Percentiles rank a stretch among this genome's conserved stretches.
These are phyloP conservation scores for Candida sp. DNA, from an alignment of 1,139 yeast species.

Conservation along the genomic window DNA sequence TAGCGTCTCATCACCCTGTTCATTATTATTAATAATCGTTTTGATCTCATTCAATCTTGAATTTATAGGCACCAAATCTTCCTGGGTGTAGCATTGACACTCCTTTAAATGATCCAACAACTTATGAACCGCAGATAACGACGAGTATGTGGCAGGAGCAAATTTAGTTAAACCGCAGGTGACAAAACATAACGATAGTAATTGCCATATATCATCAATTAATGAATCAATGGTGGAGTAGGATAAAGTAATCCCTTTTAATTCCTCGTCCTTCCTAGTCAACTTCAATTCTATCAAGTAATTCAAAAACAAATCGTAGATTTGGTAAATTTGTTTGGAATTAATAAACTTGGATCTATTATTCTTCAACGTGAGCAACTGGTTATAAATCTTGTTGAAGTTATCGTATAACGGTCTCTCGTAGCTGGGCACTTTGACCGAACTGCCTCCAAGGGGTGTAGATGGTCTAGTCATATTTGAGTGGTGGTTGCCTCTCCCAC, in stretches of 20 bases:
- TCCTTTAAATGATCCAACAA: constrained; percentile 79
- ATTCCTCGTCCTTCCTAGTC: constrained; percentile 47
- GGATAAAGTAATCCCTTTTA: constrained; percentile 37
- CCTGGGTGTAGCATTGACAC: constrained; percentile 76
- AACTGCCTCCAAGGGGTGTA: constrained; percentile 1
- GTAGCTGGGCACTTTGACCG: constrained; percentile 32
- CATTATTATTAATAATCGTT: constrained; percentile 50
- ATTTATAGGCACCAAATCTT: constrained; percentile 75
- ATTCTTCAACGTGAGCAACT: constrained; percentile 55
- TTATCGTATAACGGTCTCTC: constrained; percentile 52
- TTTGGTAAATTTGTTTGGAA: constrained; percentile 57
- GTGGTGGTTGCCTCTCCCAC: too few species aligned
- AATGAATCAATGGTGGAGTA: constrained; percentile 59
- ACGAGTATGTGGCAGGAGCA: constrained; percentile 93
- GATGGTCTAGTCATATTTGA: constrained; percentile 3
- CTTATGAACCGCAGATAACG: constrained; percentile 79
- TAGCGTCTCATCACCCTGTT: constrained; percentile 26
- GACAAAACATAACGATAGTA: constrained; percentile 78
- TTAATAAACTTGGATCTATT: constrained; percentile 62
- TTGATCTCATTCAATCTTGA: constrained; percentile 67
- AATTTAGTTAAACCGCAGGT: constrained; percentile 88
- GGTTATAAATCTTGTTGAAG: constrained; percentile 45
- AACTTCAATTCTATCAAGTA: constrained; percentile 48
- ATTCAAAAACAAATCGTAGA: constrained; percentile 52
- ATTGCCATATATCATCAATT: constrained; percentile 87